Conservation (phyloP, 2,329 filamentous ascomycete genomes). For the Corinectria fuckeliana region DNA sequence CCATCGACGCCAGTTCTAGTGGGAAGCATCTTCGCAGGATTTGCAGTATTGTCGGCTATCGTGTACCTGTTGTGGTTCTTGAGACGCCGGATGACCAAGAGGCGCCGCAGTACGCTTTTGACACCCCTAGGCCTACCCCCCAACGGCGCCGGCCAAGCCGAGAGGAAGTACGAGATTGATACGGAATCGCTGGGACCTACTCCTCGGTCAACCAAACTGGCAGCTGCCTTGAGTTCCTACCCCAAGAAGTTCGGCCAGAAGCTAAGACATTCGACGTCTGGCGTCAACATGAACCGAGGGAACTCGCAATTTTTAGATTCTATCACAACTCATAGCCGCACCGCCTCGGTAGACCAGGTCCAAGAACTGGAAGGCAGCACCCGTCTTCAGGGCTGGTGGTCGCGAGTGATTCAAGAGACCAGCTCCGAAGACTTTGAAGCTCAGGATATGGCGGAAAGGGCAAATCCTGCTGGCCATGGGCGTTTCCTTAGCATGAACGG, state of each 20-base stretch:
- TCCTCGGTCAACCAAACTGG: slow-evolving; percentile 44
- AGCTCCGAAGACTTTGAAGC: slow-evolving; percentile 47
- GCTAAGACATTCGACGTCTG: slow-evolving; percentile 41
- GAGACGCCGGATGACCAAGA: slow-evolving; percentile 48
- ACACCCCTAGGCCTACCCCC: slow-evolving; percentile 53
- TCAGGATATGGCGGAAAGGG: slow-evolving; percentile 28
- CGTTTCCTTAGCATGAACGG: slow-evolving; percentile 14
- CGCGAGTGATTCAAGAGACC: slow-evolving; percentile 48
- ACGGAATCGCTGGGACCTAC: slow-evolving; percentile 58
- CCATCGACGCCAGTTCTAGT: slow-evolving; percentile 49
- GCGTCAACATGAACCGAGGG: slow-evolving; percentile 58
- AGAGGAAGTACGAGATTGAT: slow-evolving; percentile 43
- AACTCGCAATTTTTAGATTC: slow-evolving; percentile 60
- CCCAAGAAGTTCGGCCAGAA: slow-evolving; percentile 37
- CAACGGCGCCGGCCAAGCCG: slow-evolving; percentile 8
- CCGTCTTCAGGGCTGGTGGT: slow-evolving; percentile 51
- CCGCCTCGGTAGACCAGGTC: slow-evolving; percentile 40
- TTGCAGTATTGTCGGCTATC: slow-evolving; percentile 51
- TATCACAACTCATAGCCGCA: slow-evolving; percentile 47
- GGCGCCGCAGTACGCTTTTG: slow-evolving; percentile 55
- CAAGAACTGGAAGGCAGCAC: slow-evolving; percentile 13
- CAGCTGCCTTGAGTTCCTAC: slow-evolving; percentile 39
- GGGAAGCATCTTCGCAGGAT: slow-evolving; percentile 58
- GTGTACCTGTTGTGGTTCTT: slow-evolving; percentile 59
- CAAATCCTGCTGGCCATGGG: slow-evolving; percentile 2